A percentile compares a stretch with the other conserved stretches of the same genome.
Evolutionary conservation across 2,329 filamentous ascomycete genomes (phyloP).

Genomic region (Tothia fuscella): DNA sequence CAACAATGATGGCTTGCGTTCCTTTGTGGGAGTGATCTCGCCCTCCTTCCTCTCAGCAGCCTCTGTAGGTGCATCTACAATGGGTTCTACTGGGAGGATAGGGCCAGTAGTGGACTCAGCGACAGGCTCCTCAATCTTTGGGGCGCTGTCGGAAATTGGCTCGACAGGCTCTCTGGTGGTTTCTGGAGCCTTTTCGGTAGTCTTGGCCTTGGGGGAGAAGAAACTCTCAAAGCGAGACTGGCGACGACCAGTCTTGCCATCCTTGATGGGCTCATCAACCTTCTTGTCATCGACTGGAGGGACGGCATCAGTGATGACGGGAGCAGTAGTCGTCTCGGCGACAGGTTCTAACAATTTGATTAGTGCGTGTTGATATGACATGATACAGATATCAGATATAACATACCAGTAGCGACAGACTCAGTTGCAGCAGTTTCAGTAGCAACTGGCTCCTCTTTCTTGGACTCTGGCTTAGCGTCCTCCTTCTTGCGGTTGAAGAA

Average conservation of each 20-base stretch:
- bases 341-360: conserved; percentile 20
- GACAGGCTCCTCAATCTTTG: conserved; percentile 7
- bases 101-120: conserved; percentile 4
- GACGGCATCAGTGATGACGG: conserved; percentile 30
- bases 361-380: conserved; percentile 16
- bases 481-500: conserved; percentile 47
- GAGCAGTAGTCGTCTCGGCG: conserved; percentile 3
- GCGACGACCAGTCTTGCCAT: conserved; percentile 32
- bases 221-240: conserved; percentile 42
- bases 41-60: background rate
- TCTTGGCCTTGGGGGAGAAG: conserved; percentile 28
- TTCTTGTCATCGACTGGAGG: conserved; percentile 22
- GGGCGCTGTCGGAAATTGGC: conserved; percentile 2
- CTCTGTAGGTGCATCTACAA: background rate
- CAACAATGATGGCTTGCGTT: conserved; percentile 9
- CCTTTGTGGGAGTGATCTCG: conserved; percentile 5
- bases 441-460: conserved; percentile 24
- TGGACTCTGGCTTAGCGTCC: conserved; percentile 30
- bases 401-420: conserved; percentile 10
- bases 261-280: conserved; percentile 22
- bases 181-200: conserved; percentile 13
- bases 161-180: conserved; percentile 6
- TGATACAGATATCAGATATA: background rate
- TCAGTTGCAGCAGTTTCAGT: conserved; percentile 22
- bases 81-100: background rate